Conservation (phyloP, 331 rosid species). For the Rosa hybrid region DNA sequence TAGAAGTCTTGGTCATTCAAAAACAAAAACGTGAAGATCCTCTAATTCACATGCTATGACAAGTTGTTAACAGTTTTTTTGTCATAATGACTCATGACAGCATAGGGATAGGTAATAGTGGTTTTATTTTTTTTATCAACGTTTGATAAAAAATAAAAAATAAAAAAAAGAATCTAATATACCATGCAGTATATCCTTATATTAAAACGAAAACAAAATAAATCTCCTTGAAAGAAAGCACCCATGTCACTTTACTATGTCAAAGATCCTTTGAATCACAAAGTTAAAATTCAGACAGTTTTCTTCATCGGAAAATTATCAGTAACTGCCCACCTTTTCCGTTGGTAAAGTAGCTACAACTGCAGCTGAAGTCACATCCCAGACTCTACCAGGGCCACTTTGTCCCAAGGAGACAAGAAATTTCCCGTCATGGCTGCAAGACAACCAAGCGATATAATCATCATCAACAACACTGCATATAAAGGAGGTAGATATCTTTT, state of each 20-base stretch:
- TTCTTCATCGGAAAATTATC: slow-evolving; percentile 7
- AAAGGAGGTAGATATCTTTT: not conserved
- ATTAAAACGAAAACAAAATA: not conserved
- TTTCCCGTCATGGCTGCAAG: slow-evolving; percentile 79
- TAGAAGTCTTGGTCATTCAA: not conserved
- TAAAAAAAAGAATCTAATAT: not conserved
- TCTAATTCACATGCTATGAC: not conserved
- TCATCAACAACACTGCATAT: slow-evolving; percentile 30
- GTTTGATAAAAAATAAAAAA: not conserved
- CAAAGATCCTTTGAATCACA: slow-evolving; percentile 16
- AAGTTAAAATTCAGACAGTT: slow-evolving; percentile 1
- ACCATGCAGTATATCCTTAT: not conserved
- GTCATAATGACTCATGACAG: not conserved
- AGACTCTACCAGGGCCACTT: slow-evolving; percentile 84
- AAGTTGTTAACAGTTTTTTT: not conserved
- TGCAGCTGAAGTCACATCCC: slow-evolving; percentile 72
- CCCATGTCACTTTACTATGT: slow-evolving; percentile 13
- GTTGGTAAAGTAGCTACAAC: slow-evolving; percentile 54
- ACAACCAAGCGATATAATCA: slow-evolving; percentile 29
- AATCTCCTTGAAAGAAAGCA: slow-evolving; percentile 18
- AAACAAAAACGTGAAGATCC: not conserved
- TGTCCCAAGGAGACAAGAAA: slow-evolving; percentile 78
- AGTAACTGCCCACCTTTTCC: slow-evolving; percentile 63
- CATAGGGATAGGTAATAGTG: not conserved
- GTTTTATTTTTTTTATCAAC: not conserved